Conservation (phyloP, 2,329 filamentous ascomycete species). For the Aspergillus alliaceus region DNA sequence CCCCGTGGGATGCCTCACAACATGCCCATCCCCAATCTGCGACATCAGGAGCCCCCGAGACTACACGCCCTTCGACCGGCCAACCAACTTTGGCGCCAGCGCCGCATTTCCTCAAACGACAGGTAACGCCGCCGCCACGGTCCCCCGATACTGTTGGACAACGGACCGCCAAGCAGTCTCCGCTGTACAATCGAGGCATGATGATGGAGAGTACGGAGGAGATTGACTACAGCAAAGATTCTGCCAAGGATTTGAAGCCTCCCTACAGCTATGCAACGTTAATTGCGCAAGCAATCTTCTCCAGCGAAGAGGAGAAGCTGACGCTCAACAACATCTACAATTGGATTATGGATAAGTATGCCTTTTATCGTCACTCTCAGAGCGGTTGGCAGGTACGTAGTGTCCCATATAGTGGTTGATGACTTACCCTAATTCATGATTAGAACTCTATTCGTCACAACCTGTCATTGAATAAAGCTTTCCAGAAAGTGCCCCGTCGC, state of each 20-base stretch:
- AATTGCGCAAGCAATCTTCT: slow-evolving; percentile 94
- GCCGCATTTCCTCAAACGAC: slow-evolving; percentile 45
- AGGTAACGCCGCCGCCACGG: slow-evolving; percentile 42
- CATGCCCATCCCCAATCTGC: slow-evolving; percentile 38
- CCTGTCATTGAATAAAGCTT: slow-evolving; percentile 88
- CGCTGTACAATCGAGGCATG: slow-evolving; percentile 51
- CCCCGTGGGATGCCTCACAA: slow-evolving; percentile 36
- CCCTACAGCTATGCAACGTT: slow-evolving; percentile 95
- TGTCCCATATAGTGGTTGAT: background rate
- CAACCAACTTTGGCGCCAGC: slow-evolving; percentile 43
- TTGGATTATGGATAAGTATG: slow-evolving; percentile 86
- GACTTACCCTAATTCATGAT: background rate
- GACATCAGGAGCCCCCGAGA: slow-evolving; percentile 13
- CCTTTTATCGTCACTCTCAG: slow-evolving; percentile 84
- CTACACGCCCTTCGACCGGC: slow-evolving; percentile 24
- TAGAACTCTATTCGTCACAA: slow-evolving; percentile 97
- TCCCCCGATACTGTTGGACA: slow-evolving; percentile 41
- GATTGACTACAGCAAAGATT: slow-evolving; percentile 68
- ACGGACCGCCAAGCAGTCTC: slow-evolving; percentile 46
- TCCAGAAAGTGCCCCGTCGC: slow-evolving; percentile 86
- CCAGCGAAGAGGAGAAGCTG: slow-evolving; percentile 80
- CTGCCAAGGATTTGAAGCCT: slow-evolving; percentile 88
- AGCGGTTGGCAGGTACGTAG: slow-evolving; percentile 83
- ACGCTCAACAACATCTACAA: slow-evolving; percentile 91
- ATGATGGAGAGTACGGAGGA: slow-evolving; percentile 56